phyloP scores from a whole-genome alignment of 106 monocot genomes.

The Dioscorea alata region DNA sequence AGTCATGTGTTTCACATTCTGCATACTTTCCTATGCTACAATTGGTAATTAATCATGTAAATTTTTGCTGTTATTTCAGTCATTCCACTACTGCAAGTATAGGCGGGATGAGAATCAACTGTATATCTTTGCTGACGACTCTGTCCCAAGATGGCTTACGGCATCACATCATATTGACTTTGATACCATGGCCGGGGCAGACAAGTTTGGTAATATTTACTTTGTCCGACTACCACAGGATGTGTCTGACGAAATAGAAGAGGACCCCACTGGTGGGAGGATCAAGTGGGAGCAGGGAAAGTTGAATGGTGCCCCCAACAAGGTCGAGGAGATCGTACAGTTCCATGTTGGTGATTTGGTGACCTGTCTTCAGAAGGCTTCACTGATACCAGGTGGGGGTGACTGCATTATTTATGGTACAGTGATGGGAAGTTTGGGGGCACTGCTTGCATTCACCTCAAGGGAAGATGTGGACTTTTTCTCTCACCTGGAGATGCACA shows the following conservation, averaged over 20 bases:
- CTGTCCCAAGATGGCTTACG: conserved; percentile 90
- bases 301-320: conserved; percentile 95
- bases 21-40: background rate
- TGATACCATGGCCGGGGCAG: conserved; percentile 96
- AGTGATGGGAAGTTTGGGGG: conserved; percentile 99
- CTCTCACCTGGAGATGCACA: conserved; percentile 95
- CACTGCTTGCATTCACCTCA: conserved; percentile 81
- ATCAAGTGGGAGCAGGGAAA: conserved; percentile 98
- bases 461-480: conserved; percentile 99
- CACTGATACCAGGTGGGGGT: conserved; percentile 89
- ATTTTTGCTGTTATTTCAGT: conserved; percentile 43
- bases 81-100: conserved; percentile 99
- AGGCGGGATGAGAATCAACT: conserved; percentile 90
- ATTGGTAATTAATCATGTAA: conserved; percentile 2
- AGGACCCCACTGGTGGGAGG: conserved; percentile 96
- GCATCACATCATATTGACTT: conserved; percentile 90
- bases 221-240: conserved; percentile 90
- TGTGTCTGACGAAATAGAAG: conserved; percentile 94
- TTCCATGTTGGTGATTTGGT: conserved; percentile 96
- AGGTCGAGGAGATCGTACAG: conserved; percentile 97
- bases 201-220: conserved; percentile 95
- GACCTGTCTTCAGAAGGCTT: conserved; percentile 89
- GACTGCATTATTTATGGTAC: conserved; percentile 92
- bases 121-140: conserved; percentile 94
- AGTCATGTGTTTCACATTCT: background rate